Evolutionary conservation across 805 yeast genomes (phyloP), one percentile per base, ranked within the genome.

Genomic region (Lipomyces starkeyi): DNA sequence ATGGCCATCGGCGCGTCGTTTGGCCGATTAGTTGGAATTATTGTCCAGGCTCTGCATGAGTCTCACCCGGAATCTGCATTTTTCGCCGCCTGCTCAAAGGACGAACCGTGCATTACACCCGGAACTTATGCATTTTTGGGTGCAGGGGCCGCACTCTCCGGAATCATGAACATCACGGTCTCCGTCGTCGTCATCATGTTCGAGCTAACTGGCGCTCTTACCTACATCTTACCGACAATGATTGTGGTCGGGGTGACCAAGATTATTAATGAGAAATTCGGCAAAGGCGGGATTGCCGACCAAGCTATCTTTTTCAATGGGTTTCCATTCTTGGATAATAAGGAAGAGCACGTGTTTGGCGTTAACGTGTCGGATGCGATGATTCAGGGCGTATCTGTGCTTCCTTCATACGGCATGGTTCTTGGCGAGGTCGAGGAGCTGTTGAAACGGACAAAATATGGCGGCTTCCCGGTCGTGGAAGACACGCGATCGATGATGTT

Each of bases 1-100:
- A 90, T 93, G 96, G 97, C 98, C 0, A 91, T 93, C 2, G 98
- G 98, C 27, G 97, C 98, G 0, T 88, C 97, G 0, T 93, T 94
- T 81, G 98, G 98, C 1, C 83, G 97, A 63, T 88, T 93, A 0
- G 74, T 94, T 3, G 97, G 98, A 17, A 81, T 92, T 5, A 65
- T 90, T 9, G 88, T 90, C 17, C 90, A 91, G 73, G 76, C 80
- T 32, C 69, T 84, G 17, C 80, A 83, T 54, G 81, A 82, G 6
- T 71, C 80, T 2, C 78, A 78, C 59, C 84, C 85, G 2, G 74
- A 78, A 47, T 70, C 79, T 6, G 25, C 68, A 3, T 66, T 80
- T 20, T 84, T 84, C 69, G 25, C 76, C 4, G 75, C 78, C 1
- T 84, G 87, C 55, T 76, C 81, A 43, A 75, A 77, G 2, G 83